Evolutionary conservation across 441 rosid genomes (phyloP).

Genomic region (Mallotus japonicus): DNA sequence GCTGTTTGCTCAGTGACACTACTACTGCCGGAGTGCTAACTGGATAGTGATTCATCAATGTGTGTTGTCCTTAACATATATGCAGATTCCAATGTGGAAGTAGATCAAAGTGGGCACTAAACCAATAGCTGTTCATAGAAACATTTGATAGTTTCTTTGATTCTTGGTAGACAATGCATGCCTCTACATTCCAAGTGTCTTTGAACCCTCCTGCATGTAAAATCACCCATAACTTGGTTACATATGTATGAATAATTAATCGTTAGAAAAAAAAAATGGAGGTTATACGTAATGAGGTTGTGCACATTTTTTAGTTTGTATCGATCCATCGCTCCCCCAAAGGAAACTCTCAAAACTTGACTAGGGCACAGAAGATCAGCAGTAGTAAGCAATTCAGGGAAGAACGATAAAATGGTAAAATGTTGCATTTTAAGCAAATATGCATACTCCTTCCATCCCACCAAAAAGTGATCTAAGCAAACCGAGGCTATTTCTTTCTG

Average conservation of each 20-base stretch:
- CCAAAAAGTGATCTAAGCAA: too few species aligned
- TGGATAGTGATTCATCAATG: slow-evolving; percentile 22
- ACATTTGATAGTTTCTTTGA: not conserved
- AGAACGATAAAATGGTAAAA: not conserved
- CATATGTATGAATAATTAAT: not conserved
- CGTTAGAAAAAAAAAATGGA: not conserved
- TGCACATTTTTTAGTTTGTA: not conserved
- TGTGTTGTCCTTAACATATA: slow-evolving; percentile 8
- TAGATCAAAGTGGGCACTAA: not conserved
- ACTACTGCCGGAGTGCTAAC: slow-evolving; percentile 10
- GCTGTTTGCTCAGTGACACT: slow-evolving; percentile 9
- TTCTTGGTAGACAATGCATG: slow-evolving; percentile 14
- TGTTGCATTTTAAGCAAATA: too few species aligned
- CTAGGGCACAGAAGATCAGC: not conserved
- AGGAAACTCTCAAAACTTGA: not conserved
- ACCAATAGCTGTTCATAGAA: slow-evolving; percentile 5
- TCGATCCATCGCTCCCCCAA: not conserved
- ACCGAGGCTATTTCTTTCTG: too few species aligned
- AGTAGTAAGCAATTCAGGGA: not conserved
- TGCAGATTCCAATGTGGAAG: slow-evolving; percentile 25
- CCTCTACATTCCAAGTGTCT: slow-evolving; percentile 28
- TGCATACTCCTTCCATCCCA: too few species aligned
- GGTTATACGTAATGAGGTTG: not conserved
- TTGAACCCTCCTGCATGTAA: slow-evolving; percentile 40
- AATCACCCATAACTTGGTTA: not conserved